Conservation (phyloP, 202 grass and related monocot species). For the Setaria viridis region DNA sequence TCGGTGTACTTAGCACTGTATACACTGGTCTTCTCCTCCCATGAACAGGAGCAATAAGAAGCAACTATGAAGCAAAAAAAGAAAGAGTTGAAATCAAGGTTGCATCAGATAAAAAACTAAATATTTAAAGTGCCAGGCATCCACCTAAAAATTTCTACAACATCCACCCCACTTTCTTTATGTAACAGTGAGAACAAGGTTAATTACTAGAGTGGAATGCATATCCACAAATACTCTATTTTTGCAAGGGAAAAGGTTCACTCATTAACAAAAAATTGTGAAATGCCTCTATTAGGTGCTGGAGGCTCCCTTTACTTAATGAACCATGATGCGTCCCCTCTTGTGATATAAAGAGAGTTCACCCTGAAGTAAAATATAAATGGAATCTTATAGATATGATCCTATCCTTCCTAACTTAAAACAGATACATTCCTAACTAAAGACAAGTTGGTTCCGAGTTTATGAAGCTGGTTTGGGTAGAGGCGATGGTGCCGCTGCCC, state of each 20-base stretch:
- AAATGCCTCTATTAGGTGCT: neutral
- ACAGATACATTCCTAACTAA: neutral
- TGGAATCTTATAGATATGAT: neutral
- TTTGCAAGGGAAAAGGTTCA: neutral
- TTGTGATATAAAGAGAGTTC: neutral
- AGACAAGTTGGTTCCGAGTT: slow-evolving; percentile 1
- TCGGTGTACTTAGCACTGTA: slow-evolving; percentile 48
- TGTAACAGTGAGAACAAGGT: neutral
- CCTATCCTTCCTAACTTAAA: slow-evolving; percentile 3
- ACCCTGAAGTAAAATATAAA: neutral
- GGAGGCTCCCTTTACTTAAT: neutral
- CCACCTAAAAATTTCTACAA: neutral
- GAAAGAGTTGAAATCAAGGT: slow-evolving; percentile 31
- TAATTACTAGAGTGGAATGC: neutral
- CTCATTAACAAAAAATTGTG: slow-evolving; percentile 15
- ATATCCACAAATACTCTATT: neutral
- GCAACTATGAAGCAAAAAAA: slow-evolving; percentile 62
- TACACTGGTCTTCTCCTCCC: slow-evolving; percentile 61
- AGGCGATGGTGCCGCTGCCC: neutral
- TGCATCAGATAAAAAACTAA: slow-evolving; percentile 9
- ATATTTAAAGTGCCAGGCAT: neutral
- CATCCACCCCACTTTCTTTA: neutral
- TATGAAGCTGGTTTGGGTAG: neutral
- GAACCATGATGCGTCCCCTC: neutral
- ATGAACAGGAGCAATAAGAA: slow-evolving; percentile 82